phyloP scores from a whole-genome alignment of 179 eudicot species.

The Spergularia azorica region DNA sequence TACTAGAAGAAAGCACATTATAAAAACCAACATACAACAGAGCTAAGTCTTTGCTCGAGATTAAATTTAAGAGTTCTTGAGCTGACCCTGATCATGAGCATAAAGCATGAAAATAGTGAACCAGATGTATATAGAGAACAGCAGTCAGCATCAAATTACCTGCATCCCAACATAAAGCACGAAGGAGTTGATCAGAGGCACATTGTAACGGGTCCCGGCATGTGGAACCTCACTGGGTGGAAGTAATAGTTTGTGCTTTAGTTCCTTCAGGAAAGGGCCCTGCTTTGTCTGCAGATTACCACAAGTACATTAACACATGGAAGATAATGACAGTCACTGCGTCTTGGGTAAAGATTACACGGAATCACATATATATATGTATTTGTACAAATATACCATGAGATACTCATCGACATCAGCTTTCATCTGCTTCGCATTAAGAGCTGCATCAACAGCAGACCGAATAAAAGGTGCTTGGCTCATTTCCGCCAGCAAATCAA shows the following conservation, averaged over 20 bases:
- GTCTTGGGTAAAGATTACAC: no score
- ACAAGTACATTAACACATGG: conserved; percentile 2
- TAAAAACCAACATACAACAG: no score
- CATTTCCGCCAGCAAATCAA: conserved; percentile 88
- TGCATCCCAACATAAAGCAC: conserved; percentile 93
- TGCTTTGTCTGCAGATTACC: conserved; percentile 60
- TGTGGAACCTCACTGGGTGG: conserved; percentile 61
- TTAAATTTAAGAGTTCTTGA: no score
- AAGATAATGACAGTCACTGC: neutral
- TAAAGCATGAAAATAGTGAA: neutral
- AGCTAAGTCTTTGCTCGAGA: no score
- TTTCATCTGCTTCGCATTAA: conserved; percentile 86
- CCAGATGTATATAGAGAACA: neutral
- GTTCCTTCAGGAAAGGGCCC: conserved; percentile 61
- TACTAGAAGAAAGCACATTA: no score
- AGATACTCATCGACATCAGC: conserved; percentile 88
- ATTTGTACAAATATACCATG: conserved; percentile 51
- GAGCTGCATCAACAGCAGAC: conserved; percentile 84
- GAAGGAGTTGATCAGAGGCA: conserved; percentile 83
- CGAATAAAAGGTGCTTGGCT: conserved; percentile 86
- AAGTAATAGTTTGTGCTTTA: conserved; percentile 78
- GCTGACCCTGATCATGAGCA: no score
- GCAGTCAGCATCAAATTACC: conserved; percentile 38
- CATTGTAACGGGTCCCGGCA: conserved; percentile 91
- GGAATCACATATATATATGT: no score